Evolutionary conservation across 2,329 filamentous ascomycete species (phyloP), one percentile per base, ranked within the genome.

Genomic region (Penicillium sp.): DNA sequence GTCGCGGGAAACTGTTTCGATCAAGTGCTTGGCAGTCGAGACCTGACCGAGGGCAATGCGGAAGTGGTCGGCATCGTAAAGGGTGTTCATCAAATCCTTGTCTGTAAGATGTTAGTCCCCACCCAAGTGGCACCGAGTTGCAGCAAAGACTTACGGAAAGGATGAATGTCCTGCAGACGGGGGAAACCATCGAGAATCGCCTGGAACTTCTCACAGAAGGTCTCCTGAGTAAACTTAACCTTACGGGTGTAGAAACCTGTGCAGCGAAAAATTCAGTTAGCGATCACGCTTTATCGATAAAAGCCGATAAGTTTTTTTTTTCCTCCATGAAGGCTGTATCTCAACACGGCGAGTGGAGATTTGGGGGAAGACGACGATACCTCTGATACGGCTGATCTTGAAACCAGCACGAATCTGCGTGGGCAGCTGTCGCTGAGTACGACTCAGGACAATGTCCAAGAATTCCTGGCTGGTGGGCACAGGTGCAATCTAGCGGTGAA

Each of bases 61-160:
- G 78, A 97, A 97, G 71, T 95, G 90, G 78, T 98, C 92, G 71
- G 89, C 89, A 82, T 96, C 92, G 78, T 97, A 98, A 40, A 98
- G 86, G 18, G 93, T 97, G 77, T 98, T 97, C 76, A 98, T 86
- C 66, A 95, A 77, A 74, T 90, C 86, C 75, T 87, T 86, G 76
- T 86, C 74, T 76, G 49, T 31, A 23, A 18, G 47, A 35, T 40
- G 49, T 63, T 54, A 65, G 59, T 49, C 50, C 42, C 43, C 47
- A 24, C 44, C 29, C 44, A 13, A 45, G 29, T 37, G 33, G 39
- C 38, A 46, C 39, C 45, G 39, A 46, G 27, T 42, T 31, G 32
- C 31, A 43, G 65, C 61, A 39, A 48, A 43, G 47, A 59, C 46
- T 55, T 81, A 82, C 87, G 91, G 78, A 96, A 96, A 46, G 92